These are phyloP conservation scores for Clavulina sp. DNA, from an alignment of 768 basidiomycete genomes.

Conservation along the genomic window DNA sequence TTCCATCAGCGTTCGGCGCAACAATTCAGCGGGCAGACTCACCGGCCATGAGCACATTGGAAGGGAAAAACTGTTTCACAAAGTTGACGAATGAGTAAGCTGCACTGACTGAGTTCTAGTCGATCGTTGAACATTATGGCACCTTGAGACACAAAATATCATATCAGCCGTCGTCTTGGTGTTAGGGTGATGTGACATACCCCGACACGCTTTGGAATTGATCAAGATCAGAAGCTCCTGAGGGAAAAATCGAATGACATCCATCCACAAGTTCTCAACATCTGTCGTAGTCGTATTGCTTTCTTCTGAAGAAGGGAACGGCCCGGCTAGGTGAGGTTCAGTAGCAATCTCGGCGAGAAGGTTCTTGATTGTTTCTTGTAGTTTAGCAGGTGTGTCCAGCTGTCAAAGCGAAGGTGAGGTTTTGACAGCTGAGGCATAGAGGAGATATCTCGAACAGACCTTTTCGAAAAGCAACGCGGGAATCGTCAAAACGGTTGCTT, in stretches of 20 bases:
- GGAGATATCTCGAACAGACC: too few species aligned
- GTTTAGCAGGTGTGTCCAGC: background rate
- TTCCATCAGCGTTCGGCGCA: background rate
- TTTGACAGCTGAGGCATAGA: too few species aligned
- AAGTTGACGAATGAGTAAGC: constrained; percentile 46
- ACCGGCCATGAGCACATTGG: constrained; percentile 94
- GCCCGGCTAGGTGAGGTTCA: too few species aligned
- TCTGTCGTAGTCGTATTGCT: background rate
- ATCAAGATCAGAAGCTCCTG: constrained; percentile 60
- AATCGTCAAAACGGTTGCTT: too few species aligned
- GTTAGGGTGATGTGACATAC: constrained; percentile 26
- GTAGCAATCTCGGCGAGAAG: too few species aligned
- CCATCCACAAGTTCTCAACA: constrained; percentile 33
- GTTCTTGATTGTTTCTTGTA: background rate
- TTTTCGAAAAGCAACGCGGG: too few species aligned
- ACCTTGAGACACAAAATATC: constrained; percentile 28
- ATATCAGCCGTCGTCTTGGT: background rate
- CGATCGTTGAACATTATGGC: constrained; percentile 95
- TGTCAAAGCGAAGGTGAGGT: too few species aligned
- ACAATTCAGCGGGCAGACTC: constrained; percentile 8
- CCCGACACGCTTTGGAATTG: constrained; percentile 93
- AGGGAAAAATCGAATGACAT: constrained; percentile 69
- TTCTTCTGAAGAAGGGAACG: too few species aligned
- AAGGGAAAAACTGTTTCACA: constrained; percentile 69
- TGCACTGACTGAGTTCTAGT: constrained; percentile 49